Base-by-base conservation (phyloP, 2,329 filamentous ascomycete genomes). In the Exutisphaerella laricina region DNA sequence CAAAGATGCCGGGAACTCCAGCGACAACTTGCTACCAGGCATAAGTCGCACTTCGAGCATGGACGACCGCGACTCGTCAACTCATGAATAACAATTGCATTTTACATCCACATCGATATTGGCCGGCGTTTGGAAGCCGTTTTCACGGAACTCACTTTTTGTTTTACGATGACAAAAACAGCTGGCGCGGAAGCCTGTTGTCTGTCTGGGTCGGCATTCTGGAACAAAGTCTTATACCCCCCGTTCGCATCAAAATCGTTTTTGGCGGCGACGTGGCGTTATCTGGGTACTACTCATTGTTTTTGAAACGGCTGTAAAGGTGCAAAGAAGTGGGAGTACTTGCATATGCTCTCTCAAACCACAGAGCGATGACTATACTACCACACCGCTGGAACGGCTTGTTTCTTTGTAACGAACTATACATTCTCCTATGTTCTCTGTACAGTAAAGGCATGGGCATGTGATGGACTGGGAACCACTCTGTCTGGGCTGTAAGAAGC, bases 21-120 rank as follows among this genome's bases (percentile, higher is more conserved):
- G 37, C 34, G 55, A 57, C 9, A 38, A 7, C 23, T 49, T 37
- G 47, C 50, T 16, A 51, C 52, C 9, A 43, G 55, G 5, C 45
- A 26, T 63, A 12, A 62, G 58, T 42, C 52, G 62, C 10, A 63
- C 61, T 13, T 62, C 60, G 20, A 62, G 58, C 37, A 60, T 60
- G 38, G 61, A 64, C n/a, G n/a, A n/a, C 30, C 54, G 60, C 25
- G 54, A 59, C 40, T 54, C 32, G 37, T 55, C 35, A 41, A 54
- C 26, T 38, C 18, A 42, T 18, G 35, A 45, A 18, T n/a, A n/a
- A n/a, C n/a, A n/a, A n/a, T n/a, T n/a, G n/a, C 26, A 39, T 37
- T 26, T 40, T 35, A 25, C 30, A 46, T 45, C 33, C 45, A 50
- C 36, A 39, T 39, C 39, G 21, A 37, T 41, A 39, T 38, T 26